A percentile compares a stretch with the other conserved stretches of the same genome.
These are phyloP conservation scores for Vigna mungo DNA, from an alignment of 306 rosid genomes.

Conservation along the genomic window DNA sequence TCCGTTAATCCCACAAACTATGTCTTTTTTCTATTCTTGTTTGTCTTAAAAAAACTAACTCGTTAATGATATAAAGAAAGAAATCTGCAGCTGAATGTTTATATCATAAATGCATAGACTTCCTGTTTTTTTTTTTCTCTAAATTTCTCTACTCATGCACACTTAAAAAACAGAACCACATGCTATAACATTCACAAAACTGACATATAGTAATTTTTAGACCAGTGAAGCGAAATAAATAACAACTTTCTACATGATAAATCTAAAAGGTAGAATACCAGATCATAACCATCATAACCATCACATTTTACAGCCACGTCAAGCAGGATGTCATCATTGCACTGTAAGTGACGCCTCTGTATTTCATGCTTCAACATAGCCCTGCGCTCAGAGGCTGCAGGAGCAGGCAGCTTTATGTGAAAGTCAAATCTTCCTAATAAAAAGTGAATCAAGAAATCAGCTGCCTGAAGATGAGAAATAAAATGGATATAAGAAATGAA, in stretches of 20 bases:
- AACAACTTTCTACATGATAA: conserved; percentile 2
- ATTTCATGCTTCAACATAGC: conserved; percentile 92
- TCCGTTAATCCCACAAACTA: neutral
- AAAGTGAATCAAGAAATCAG: conserved; percentile 35
- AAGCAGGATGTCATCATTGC: conserved; percentile 73
- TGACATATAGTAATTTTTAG: conserved; percentile 25
- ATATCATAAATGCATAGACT: conserved; percentile 4
- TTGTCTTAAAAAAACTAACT: conserved; percentile 1
- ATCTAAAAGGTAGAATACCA: conserved; percentile 61
- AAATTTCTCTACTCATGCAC: conserved; percentile 34
- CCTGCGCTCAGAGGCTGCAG: conserved; percentile 83
- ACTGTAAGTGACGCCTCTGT: conserved; percentile 73
- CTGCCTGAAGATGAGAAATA: conserved; percentile 37
- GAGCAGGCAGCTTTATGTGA: conserved; percentile 88
- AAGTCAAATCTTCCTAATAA: conserved; percentile 87
- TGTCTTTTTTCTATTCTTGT: neutral
- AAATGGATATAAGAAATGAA: conserved; percentile 20
- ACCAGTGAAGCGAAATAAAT: conserved; percentile 13
- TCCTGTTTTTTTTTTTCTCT: conserved; percentile 5
- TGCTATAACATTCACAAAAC: conserved; percentile 19
- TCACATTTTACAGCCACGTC: conserved; percentile 90
- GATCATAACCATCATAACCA: conserved; percentile 97
- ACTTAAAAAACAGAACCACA: conserved; percentile 27
- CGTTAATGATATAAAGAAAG: conserved; percentile 9
- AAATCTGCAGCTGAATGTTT: conserved; percentile 23